Evolutionary conservation across 495 filamentous ascomycete genomes (phyloP), one percentile per base, ranked within the genome.

Genomic region (Penicillium lagena): DNA sequence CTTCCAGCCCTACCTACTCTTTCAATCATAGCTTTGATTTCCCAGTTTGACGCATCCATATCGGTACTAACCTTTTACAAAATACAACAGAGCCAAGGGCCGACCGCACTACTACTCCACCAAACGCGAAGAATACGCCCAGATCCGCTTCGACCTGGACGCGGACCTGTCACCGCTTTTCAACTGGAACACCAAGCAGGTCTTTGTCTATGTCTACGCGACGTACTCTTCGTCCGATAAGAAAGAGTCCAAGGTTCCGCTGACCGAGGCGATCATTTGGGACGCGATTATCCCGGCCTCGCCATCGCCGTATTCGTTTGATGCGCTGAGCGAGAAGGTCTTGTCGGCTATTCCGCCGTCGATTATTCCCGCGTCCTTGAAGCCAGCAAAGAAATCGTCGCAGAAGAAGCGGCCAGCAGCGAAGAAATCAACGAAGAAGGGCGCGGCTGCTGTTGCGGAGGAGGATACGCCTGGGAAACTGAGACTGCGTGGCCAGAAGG

Each of bases 181-280:
- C 81, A 95, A 86, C 67, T 99, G 94, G 94, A 99, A 99, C 73
- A 99, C 93, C n/a, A 99, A 99, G 67, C 89, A 96, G 67, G 67
- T 97, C 54, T 99, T 97, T 69, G 80, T 94, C 64, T 98, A 93
- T 76, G 80, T 98, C 38, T 87, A 86, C 39, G 90, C 90, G 30
- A 80, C 81, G 17, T 98, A 91, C 76, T 85, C 90, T 40, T 76
- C 80, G 15, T 55, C 63, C 45, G 60, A 62, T 46, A 47, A 58
- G 33, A 44, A 46, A 47, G 34, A 52, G 43, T 49, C 57, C 36
- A 51, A 45, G 33, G 46, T 63, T 41, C 74, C 67, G 12, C 54
- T 58, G 42, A 74, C 78, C 52, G 80, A 89, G 66, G 87, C 87
- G 53, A 79, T 98, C 31, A 87, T 98, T 70, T 98, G 93, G 93